These are phyloP conservation scores for Aspergillus niger DNA, from an alignment of 2,329 filamentous ascomycete species.

Conservation along the genomic window DNA sequence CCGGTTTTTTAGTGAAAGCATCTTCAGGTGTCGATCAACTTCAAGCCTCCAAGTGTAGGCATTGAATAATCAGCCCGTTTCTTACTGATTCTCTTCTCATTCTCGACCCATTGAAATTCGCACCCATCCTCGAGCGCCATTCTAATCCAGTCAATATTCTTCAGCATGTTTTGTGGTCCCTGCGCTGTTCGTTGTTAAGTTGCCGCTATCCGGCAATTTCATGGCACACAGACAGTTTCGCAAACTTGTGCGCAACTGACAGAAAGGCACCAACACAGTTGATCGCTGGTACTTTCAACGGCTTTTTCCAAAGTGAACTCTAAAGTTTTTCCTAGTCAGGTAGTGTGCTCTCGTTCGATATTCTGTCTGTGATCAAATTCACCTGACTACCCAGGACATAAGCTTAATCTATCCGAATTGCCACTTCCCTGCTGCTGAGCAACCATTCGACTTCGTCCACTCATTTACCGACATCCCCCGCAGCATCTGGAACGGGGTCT, in stretches of 20 bases:
- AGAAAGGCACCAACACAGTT: constrained; percentile 15
- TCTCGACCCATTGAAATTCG: not conserved
- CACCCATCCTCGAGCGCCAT: not conserved
- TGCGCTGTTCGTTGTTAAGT: constrained; percentile 23
- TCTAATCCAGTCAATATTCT: constrained; percentile 1
- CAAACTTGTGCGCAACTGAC: constrained; percentile 19
- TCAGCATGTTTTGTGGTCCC: constrained; percentile 24
- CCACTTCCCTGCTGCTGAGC: not conserved
- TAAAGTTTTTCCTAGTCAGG: not conserved
- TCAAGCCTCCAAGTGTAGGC: constrained; percentile 15
- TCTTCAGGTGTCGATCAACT: not conserved
- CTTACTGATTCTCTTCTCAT: constrained; percentile 7
- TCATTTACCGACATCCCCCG: not conserved
- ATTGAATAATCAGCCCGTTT: constrained; percentile 20
- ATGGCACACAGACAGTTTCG: constrained; percentile 23
- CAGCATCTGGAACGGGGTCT: constrained; percentile 2
- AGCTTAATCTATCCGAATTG: constrained; percentile 4
- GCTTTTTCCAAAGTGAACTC: not conserved
- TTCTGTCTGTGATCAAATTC: not conserved
- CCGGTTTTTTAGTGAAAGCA: constrained; percentile 9
- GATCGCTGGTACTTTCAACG: constrained; percentile 8
- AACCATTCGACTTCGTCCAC: not conserved
- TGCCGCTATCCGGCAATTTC: constrained; percentile 25
- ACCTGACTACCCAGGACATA: not conserved
- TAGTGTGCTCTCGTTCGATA: not conserved